Evolutionary conservation across 2,329 filamentous ascomycete species (phyloP).

Genomic region (Endothia cerciana): DNA sequence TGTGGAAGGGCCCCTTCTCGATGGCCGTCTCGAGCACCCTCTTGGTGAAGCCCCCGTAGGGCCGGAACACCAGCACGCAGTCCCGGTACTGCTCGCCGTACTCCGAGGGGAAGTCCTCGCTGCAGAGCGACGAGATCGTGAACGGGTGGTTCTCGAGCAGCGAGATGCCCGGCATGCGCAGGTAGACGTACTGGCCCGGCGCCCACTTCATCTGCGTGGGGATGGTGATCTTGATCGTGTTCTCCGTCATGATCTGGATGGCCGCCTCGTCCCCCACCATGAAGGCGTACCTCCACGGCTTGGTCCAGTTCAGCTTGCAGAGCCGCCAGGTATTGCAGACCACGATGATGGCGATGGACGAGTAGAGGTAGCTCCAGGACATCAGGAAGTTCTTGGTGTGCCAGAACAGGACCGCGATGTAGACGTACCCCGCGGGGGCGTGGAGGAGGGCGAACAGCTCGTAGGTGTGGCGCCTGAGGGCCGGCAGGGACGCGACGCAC

Average conservation of each 20-base stretch:
- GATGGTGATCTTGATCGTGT: slow-evolving; percentile 93
- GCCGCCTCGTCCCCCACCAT: slow-evolving; percentile 90
- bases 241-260: slow-evolving; percentile 86
- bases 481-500: slow-evolving; percentile 80
- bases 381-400: slow-evolving; percentile 91
- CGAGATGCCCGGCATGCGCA: slow-evolving; percentile 91
- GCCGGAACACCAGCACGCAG: slow-evolving; percentile 88
- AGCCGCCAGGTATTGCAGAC: slow-evolving; percentile 74
- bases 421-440: slow-evolving; percentile 78
- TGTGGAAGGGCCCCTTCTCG: slow-evolving; percentile 86
- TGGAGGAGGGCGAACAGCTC: slow-evolving; percentile 85
- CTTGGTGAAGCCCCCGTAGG: slow-evolving; percentile 87
- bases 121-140: slow-evolving; percentile 90
- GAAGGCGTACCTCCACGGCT: slow-evolving; percentile 78
- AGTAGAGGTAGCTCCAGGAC: slow-evolving; percentile 87
- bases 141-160: slow-evolving; percentile 94
- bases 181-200: slow-evolving; percentile 92
- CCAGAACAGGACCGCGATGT: slow-evolving; percentile 89
- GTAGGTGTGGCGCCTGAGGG: slow-evolving; percentile 77
- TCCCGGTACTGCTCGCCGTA: slow-evolving; percentile 89
- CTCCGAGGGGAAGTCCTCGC: slow-evolving; percentile 88
- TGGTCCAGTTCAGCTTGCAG: slow-evolving; percentile 88
- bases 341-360: slow-evolving; percentile 78
- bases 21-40: slow-evolving; percentile 82
- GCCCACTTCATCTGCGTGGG: slow-evolving; percentile 92